A percentile compares a stretch with the other conserved stretches of the same genome.
Conservation (phyloP, 768 basidiomycete genomes). For the Russula foetens region DNA sequence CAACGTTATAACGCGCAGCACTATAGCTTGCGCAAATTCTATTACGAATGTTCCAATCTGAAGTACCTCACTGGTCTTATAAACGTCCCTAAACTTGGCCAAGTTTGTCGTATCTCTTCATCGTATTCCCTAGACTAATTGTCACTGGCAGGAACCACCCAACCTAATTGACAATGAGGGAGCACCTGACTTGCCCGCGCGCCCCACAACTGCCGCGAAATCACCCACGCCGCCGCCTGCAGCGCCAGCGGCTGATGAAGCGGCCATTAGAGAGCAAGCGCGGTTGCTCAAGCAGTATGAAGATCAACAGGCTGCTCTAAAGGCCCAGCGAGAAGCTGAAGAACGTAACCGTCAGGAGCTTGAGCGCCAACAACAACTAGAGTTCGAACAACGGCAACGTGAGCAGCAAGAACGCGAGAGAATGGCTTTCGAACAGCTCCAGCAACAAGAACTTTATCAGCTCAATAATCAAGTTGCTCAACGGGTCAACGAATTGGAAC, state of each 20-base stretch:
- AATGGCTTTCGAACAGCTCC: slow-evolving; percentile 79
- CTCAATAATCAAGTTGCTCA: slow-evolving; percentile 70
- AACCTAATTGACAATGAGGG: slow-evolving; percentile 78
- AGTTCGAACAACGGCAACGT: slow-evolving; percentile 84
- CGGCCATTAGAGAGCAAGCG: slow-evolving; percentile 80
- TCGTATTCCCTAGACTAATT: not conserved
- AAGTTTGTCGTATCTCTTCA: slow-evolving; percentile 39
- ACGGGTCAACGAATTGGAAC: slow-evolving; percentile 75
- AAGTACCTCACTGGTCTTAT: slow-evolving; percentile 97
- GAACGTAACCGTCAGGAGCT: slow-evolving; percentile 71
- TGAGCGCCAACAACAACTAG: slow-evolving; percentile 71
- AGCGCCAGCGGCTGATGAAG: slow-evolving; percentile 60
- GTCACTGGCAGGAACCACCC: slow-evolving; percentile 76
- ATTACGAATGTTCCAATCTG: slow-evolving; percentile 98
- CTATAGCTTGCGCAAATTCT: slow-evolving; percentile 90
- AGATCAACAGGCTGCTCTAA: slow-evolving; percentile 85
- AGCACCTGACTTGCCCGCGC: slow-evolving; percentile 82
- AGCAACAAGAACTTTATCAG: slow-evolving; percentile 77
- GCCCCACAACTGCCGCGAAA: slow-evolving; percentile 49
- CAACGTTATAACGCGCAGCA: slow-evolving; percentile 89
- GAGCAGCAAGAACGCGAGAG: slow-evolving; percentile 86
- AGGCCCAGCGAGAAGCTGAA: slow-evolving; percentile 72
- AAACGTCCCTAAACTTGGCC: slow-evolving; percentile 95
- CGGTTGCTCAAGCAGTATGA: slow-evolving; percentile 95
- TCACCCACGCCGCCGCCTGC: slow-evolving; percentile 61